These are phyloP conservation scores for Linderniella brevidens DNA, from an alignment of 257 asterid genomes.

Conservation along the genomic window DNA sequence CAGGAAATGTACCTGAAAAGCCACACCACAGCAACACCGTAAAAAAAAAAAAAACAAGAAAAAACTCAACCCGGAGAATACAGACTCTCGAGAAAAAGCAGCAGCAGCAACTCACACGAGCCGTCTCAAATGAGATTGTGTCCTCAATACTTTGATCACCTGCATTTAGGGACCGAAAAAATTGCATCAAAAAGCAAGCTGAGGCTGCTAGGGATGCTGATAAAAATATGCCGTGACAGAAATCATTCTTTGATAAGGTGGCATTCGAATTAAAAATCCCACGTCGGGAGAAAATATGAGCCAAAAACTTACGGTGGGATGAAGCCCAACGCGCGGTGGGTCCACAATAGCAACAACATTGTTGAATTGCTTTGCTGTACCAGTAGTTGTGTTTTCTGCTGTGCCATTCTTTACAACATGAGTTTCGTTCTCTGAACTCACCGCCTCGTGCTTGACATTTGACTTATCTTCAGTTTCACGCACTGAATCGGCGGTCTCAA, in stretches of 20 bases:
- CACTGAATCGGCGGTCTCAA: constrained; percentile 12
- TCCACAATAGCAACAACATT: constrained; percentile 92
- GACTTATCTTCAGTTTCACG: constrained; percentile 20
- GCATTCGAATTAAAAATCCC: too few relatives aligned
- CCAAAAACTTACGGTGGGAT: constrained; percentile 71
- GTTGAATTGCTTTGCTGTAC: constrained; percentile 30
- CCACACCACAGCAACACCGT: not conserved
- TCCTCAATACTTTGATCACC: constrained; percentile 87
- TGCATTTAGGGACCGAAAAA: constrained; percentile 16
- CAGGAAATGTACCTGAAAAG: constrained; percentile 79
- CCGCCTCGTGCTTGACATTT: constrained; percentile 10
- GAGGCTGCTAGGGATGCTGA: not conserved
- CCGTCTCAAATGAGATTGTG: constrained; percentile 61
- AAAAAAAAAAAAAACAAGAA: not conserved
- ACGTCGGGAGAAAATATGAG: not conserved
- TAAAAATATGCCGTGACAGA: not conserved
- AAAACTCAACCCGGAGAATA: not conserved
- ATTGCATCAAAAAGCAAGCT: constrained; percentile 2
- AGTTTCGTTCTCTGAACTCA: not conserved
- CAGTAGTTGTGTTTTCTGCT: not conserved
- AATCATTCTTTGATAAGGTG: too few relatives aligned
- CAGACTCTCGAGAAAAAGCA: not conserved
- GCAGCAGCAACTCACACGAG: constrained; percentile 63
- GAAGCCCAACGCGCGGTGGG: constrained; percentile 99
- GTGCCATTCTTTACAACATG: constrained; percentile 5